phyloP scores from a whole-genome alignment of 1,139 yeast species.

The Candida frijolesensis region DNA sequence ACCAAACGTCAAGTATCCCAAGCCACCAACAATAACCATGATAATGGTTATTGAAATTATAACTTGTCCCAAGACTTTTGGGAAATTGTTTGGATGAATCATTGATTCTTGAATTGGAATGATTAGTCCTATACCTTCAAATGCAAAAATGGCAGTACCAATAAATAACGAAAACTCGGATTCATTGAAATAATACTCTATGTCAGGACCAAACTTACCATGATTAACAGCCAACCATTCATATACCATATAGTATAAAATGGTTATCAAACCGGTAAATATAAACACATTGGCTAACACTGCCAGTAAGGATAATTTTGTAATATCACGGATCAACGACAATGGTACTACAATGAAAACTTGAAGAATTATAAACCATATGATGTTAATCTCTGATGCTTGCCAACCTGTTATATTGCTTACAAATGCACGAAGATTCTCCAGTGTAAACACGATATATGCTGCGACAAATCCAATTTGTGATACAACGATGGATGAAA shows the following conservation, averaged over 20 bases:
- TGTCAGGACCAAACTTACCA: conserved; percentile 48
- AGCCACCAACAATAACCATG: conserved; percentile 74
- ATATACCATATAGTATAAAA: conserved; percentile 67
- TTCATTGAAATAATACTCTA: conserved; percentile 58
- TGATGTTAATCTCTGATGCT: conserved; percentile 26
- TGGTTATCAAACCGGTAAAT: conserved; percentile 77
- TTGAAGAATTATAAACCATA: conserved; percentile 65
- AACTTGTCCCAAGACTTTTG: conserved; percentile 68
- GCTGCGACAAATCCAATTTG: conserved; percentile 96
- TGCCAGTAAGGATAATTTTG: conserved; percentile 86
- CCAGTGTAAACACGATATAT: conserved; percentile 90
- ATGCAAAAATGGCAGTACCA: conserved; percentile 95
- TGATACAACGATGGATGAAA: conserved; percentile 77
- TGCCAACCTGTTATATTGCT: conserved; percentile 45
- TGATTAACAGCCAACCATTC: conserved; percentile 44
- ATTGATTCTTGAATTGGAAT: conserved; percentile 95
- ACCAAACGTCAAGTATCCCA: conserved; percentile 88
- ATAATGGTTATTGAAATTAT: conserved; percentile 74
- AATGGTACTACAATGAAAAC: conserved; percentile 74
- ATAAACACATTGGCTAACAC: conserved; percentile 87
- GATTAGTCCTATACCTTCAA: conserved; percentile 91
- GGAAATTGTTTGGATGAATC: conserved; percentile 79
- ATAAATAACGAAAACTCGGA: conserved; percentile 80
- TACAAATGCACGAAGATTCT: conserved; percentile 71
- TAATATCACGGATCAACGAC: conserved; percentile 83